Base-by-base conservation (phyloP, 2,329 filamentous ascomycete genomes). In the Fusarium subtropicale region DNA sequence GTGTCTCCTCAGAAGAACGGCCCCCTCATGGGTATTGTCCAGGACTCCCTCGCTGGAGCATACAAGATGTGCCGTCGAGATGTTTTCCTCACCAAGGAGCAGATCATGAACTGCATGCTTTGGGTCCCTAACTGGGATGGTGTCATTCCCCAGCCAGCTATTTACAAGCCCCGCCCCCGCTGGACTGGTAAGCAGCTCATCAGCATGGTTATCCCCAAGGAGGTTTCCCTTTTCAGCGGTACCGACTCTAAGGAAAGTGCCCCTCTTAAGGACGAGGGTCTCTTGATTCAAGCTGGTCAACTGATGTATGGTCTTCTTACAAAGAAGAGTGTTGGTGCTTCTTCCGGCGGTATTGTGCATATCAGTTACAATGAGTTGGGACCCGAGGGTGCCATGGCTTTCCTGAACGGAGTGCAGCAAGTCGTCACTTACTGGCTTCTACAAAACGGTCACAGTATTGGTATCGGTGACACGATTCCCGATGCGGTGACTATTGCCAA, bases 101-200 rank as follows among this genome's bases (percentile, higher is more conserved):
- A 94, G 78, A 92, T 99, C 69, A 98, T 97, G 94, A 97, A 97
- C 79, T 87, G 97, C 72, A 91, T 99, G 85, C 87, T 99, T 71
- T 99, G 95, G 95, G 94, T 99, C 55, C 96, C 96, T 22, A 91
- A 94, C 58, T 99, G 97, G 97, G 94, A 99, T 81, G 97, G 97
- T 46, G 87, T 97, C 51, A 93, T 99, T 73, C 96, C 96, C 8
- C 89, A 91, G 36, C 96, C 96, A 16, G 94, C 95, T n/a, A 97
- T 99, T 69, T 76, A 97, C 69, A 97, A 97, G 81, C 96, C 96
- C 12, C 87, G 90, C 56, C 94, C 96, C 42, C 90, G 94, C 72
- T 99, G 96, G 96, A 98, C 95, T 53, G 96, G 96, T 74, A 99
- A 99, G 82, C 96, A 99, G 82, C 91, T 99, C 71, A 90, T 97